Conservation (phyloP, 192 early-diverging fungal genomes). For the Coemansia sp. region DNA sequence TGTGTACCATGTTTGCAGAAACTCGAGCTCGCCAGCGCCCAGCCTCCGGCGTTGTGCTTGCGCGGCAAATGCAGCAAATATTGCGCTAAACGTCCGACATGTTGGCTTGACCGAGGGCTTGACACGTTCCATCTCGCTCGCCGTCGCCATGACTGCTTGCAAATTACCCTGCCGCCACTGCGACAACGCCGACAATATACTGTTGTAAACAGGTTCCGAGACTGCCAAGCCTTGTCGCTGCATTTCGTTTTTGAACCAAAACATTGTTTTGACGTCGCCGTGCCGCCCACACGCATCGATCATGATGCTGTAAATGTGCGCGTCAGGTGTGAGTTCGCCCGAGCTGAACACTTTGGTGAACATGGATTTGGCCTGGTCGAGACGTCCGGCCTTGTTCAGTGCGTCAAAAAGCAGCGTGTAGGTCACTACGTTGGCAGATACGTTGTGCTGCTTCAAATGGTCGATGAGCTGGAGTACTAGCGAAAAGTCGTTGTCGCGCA, state of each 20-base stretch:
- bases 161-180: conserved; percentile 29
- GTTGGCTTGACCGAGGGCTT: conserved; percentile 32
- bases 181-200: conserved; percentile 27
- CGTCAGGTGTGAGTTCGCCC: conserved; percentile 26
- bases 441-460: conserved; percentile 30
- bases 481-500: conserved; percentile 37
- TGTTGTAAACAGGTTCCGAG: conserved; percentile 41
- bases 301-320: conserved; percentile 45
- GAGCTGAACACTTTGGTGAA: conserved; percentile 23
- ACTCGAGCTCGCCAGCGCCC: conserved; percentile 13
- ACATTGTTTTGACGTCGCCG: conserved; percentile 30
- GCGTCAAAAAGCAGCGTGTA: conserved; percentile 48
- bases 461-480: conserved; percentile 32
- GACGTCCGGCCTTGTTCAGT: conserved; percentile 41
- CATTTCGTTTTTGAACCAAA: conserved; percentile 37
- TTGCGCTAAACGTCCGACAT: conserved; percentile 38
- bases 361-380: conserved; percentile 37
- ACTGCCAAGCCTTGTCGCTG: conserved; percentile 12
- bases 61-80: conserved; percentile 39
- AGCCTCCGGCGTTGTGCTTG: conserved; percentile 16
- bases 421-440: conserved; percentile 37
- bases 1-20: conserved; percentile 41
- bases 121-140: conserved; percentile 25
- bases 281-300: conserved; percentile 42
- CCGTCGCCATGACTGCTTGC: conserved; percentile 11